Base-by-base conservation (phyloP, 352 stramenopile species). In the Globisporangium carolinianum region DNA sequence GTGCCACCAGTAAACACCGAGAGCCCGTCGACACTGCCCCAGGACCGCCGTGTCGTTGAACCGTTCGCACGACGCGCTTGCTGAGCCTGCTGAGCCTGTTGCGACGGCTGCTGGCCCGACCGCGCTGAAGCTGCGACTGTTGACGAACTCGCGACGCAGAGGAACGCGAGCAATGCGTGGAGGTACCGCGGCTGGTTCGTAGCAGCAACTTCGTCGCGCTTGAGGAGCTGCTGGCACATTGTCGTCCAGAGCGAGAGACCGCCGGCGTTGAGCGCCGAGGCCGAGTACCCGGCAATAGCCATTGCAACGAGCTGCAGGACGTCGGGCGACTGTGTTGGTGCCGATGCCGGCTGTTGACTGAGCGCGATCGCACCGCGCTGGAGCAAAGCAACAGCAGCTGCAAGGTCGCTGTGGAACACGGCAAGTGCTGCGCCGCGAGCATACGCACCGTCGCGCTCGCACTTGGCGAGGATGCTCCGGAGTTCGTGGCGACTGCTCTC, bases 291-390 rank as follows among this genome's bases (percentile, higher is more conserved):
- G 15, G 86, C 84, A 45, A 96, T 66, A 2, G 86, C 86, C 86
- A 96, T 96, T 0, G 86, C 86, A 6, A 92, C 86, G n/a, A 96
- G 76, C 60, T 94, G 80, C n/a, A 92, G 63, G 15, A 96, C 68
- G 53, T 96, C 86, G 1, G 83, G 62, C 14, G 79, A 82, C 51
- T 85, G 82, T 8, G 73, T 69, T n/a, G 53, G 47, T 18, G 36
- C 47, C 15, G 47, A 54, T 72, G 73, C 17, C 48, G 87, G 75
- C 46, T 77, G 67, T 55, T 91, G 75, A 48, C 55, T 79, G n/a
- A 89, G 57, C 67, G 68, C 82, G 24, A 75, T 73, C 6, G 86
- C 84, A 42, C 77, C 84, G 45, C 83, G 76, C 38, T 96, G 83
- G 18, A 96, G 62, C 1, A 92, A 68, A 1, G 71, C 46, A 12